A percentile compares a stretch with the other conserved stretches of the same genome.
Conservation (phyloP, 345 rosid species). For the Adansonia digitata region DNA sequence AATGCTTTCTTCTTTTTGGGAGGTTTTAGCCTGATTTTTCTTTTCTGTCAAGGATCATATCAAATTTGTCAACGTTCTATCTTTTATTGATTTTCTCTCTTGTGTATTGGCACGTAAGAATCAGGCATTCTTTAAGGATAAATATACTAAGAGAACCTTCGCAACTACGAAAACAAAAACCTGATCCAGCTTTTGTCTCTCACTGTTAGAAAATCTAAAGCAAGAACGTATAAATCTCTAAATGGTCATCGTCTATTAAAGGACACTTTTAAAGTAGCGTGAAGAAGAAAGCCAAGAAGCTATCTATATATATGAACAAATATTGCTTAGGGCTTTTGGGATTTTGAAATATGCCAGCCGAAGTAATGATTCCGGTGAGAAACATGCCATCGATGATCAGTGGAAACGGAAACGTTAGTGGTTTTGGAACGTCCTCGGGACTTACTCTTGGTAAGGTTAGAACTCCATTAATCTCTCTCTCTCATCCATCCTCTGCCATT, state of each 20-base stretch:
- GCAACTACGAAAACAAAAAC: not conserved
- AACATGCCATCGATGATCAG: slow-evolving; percentile 46
- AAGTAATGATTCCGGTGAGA: slow-evolving; percentile 60
- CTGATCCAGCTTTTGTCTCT: not conserved
- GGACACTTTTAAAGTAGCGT: not conserved
- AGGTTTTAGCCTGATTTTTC: slow-evolving; percentile 8
- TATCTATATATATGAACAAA: not conserved
- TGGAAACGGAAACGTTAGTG: slow-evolving; percentile 35
- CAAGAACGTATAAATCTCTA: no score
- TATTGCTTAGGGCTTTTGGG: slow-evolving; percentile 26
- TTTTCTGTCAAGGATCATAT: slow-evolving; percentile 16
- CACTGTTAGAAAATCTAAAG: not conserved
- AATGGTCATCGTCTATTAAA: not conserved
- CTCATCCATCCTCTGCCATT: not conserved
- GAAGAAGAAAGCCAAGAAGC: not conserved
- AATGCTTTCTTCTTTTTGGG: not conserved
- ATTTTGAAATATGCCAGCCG: slow-evolving; percentile 50
- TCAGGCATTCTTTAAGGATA: not conserved
- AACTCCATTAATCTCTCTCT: not conserved
- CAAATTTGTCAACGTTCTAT: slow-evolving; percentile 26
- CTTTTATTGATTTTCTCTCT: not conserved
- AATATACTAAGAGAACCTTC: not conserved
- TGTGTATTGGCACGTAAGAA: not conserved
- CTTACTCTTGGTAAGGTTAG: slow-evolving; percentile 51
- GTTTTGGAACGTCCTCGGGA: slow-evolving; percentile 49